Percentiles rank a stretch among this genome's conserved stretches.
Evolutionary conservation across 176 grass and related monocot species (phyloP).

Genomic region (Melocanna baccifera): DNA sequence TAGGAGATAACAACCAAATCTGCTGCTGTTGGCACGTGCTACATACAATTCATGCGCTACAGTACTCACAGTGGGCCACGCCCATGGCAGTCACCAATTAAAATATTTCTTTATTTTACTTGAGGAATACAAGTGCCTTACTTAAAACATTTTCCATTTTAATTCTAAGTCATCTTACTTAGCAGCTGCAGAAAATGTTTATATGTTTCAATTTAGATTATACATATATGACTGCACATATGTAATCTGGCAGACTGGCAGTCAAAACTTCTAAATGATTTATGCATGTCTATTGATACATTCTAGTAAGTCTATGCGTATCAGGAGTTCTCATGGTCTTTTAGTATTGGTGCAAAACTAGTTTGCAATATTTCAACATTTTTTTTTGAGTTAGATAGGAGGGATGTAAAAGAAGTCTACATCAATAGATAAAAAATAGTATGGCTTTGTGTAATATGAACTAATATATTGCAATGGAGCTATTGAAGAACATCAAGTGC

Average conservation of each 20-base stretch:
- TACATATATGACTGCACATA: neutral
- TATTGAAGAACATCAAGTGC: neutral
- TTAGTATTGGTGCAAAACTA: neutral
- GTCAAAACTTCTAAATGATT: no score
- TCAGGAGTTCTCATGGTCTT: neutral
- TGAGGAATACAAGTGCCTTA: neutral
- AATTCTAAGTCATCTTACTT: neutral
- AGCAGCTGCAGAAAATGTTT: neutral
- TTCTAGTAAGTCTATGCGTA: neutral
- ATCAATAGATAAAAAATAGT: neutral
- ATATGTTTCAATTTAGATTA: neutral
- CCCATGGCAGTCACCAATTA: neutral
- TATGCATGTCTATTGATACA: no score
- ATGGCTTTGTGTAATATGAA: constrained; percentile 10
- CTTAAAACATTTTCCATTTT: neutral
- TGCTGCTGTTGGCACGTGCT: neutral
- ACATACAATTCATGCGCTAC: neutral
- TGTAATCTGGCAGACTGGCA: no score
- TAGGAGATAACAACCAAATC: neutral
- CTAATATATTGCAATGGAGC: neutral
- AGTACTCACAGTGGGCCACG: neutral
- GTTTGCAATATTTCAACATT: neutral
- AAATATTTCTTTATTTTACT: neutral
- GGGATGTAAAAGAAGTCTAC: neutral
- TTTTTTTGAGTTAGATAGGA: neutral